Conservation (phyloP, 805 yeast genomes). For the Saccharomyces mikatae region DNA sequence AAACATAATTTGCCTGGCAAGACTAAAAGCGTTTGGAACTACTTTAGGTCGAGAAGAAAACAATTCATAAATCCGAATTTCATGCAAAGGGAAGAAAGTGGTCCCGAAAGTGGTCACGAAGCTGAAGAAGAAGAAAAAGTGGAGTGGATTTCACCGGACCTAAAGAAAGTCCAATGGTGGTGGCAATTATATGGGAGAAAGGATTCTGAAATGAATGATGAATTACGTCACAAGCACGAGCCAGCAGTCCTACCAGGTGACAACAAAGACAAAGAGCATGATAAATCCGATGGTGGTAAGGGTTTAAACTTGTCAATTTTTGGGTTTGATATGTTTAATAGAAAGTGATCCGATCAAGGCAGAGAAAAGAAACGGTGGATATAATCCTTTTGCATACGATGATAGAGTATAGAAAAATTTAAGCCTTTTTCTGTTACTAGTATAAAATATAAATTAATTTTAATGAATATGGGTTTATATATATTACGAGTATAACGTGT, state of each 20-base stretch:
- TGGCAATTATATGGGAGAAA: conserved; percentile 70
- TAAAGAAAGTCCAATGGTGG: conserved; percentile 69
- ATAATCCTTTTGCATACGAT: conserved; percentile 9
- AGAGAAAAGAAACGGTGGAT: neutral
- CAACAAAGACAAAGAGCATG: conserved; percentile 1
- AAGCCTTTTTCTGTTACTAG: conserved; percentile 5
- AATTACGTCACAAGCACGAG: neutral
- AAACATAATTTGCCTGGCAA: conserved; percentile 35
- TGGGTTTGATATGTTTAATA: conserved; percentile 18
- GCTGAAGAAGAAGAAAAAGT: conserved; percentile 21
- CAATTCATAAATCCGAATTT: conserved; percentile 60
- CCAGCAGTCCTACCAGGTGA: neutral
- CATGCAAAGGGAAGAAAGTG: conserved; percentile 7
- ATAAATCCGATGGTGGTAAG: conserved; percentile 1
- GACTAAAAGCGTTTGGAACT: conserved; percentile 88
- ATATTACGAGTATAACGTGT: neutral
- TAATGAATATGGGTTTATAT: neutral
- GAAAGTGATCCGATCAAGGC: neutral
- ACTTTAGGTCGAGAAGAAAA: conserved; percentile 63
- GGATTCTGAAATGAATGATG: conserved; percentile 54
- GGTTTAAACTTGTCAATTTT: conserved; percentile 16
- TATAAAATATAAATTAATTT: neutral
- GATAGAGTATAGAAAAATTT: conserved; percentile 4
- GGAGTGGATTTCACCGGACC: conserved; percentile 44
- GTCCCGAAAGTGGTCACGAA: conserved; percentile 21